A percentile compares a stretch with the other conserved stretches of the same genome.
Evolutionary conservation across 768 basidiomycete species (phyloP).

Genomic region (Leccinum uliginosum): DNA sequence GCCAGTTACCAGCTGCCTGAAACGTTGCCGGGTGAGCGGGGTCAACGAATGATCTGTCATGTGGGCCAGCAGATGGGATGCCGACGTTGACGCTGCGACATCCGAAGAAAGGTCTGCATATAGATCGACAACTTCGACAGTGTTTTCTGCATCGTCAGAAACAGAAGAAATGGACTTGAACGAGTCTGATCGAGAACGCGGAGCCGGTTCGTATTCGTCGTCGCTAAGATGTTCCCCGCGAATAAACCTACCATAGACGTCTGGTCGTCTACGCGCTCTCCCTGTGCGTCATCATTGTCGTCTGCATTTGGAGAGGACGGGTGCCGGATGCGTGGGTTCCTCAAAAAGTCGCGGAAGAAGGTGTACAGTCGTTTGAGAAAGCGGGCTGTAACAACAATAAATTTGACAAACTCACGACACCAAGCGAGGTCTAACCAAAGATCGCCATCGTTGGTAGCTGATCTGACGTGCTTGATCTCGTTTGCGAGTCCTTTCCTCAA

Average conservation of each 20-base stretch:
- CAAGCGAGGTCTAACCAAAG: conserved; percentile 38
- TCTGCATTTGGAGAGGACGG: conserved; percentile 5
- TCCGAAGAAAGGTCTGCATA: conserved; percentile 50
- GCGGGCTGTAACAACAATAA: conserved; percentile 28
- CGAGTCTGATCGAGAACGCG: conserved; percentile 19
- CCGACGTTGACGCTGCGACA: conserved; percentile 29
- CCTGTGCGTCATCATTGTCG: conserved; percentile 8
- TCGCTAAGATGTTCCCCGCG: conserved; percentile 54
- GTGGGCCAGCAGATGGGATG: conserved; percentile 53
- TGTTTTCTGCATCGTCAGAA: conserved; percentile 30
- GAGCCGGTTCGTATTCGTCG: conserved; percentile 39
- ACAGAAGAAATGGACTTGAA: conserved; percentile 21
- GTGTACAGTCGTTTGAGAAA: conserved; percentile 22
- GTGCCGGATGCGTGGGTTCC: conserved; percentile 9
- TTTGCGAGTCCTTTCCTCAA: conserved; percentile 42
- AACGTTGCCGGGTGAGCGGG: conserved; percentile 48
- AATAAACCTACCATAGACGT: conserved; percentile 54
- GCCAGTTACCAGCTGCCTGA: conserved; percentile 34
- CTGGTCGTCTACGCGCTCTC: conserved; percentile 29
- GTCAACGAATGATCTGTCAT: conserved; percentile 40
- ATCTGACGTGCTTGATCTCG: conserved; percentile 45
- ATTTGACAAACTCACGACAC: conserved; percentile 36
- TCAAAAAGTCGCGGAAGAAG: conserved; percentile 17
- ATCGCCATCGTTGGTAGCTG: conserved; percentile 31
- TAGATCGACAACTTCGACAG: conserved; percentile 42